These are phyloP conservation scores for Ceratocystis variospora DNA, from an alignment of 2,329 filamentous ascomycete species.

Conservation along the genomic window DNA sequence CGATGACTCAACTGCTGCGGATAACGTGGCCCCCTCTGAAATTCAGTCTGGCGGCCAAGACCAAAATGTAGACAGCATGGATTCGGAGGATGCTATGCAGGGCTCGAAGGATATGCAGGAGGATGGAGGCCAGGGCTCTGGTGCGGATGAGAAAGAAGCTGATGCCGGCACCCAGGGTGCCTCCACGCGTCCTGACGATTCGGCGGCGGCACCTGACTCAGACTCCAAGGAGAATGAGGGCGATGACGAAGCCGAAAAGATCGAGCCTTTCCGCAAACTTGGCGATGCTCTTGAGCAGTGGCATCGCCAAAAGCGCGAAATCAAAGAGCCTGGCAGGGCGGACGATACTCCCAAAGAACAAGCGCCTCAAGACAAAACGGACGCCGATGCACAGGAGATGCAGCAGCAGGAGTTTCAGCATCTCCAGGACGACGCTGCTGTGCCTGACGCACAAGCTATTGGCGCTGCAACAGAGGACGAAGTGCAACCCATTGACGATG, in stretches of 20 bases:
- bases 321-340: slow-evolving; percentile 37
- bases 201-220: slow-evolving; percentile 30
- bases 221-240: slow-evolving; percentile 34
- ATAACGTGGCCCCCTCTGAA: slow-evolving; percentile 32
- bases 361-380: slow-evolving; percentile 34
- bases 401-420: slow-evolving; percentile 82
- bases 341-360: slow-evolving; percentile 34
- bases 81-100: slow-evolving; percentile 48
- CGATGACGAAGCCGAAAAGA: slow-evolving; percentile 32
- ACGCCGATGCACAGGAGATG: slow-evolving; percentile 41
- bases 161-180: slow-evolving; percentile 50
- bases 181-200: slow-evolving; percentile 35
- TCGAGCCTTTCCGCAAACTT: slow-evolving; percentile 81
- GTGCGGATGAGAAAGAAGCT: slow-evolving; percentile 49
- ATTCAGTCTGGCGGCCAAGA: slow-evolving; percentile 46
- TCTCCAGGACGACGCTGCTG: slow-evolving; percentile 65
- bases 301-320: slow-evolving; percentile 79
- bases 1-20: slow-evolving; percentile 27
- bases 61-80: slow-evolving; percentile 42
- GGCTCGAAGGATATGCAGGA: slow-evolving; percentile 50
- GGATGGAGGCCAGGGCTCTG: slow-evolving; percentile 51
- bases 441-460: slow-evolving; percentile 80
- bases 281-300: slow-evolving; percentile 86
- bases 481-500: slow-evolving; percentile 69
- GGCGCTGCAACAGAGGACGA: slow-evolving; percentile 81